Conservation (phyloP, 2,329 filamentous ascomycete species). For the Thermoascus crustaceus region DNA sequence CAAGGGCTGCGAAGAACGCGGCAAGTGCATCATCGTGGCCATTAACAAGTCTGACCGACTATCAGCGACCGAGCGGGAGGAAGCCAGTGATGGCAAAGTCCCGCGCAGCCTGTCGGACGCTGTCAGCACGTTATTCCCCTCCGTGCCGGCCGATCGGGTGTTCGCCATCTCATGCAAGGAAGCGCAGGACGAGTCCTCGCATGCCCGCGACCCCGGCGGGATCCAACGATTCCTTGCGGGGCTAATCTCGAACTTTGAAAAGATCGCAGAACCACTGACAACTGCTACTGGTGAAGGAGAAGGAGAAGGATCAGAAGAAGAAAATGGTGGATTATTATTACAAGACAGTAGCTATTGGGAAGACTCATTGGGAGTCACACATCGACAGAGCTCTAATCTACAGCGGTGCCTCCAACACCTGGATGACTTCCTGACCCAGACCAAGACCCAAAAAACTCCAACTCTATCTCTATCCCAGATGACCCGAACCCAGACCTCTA, state of each 20-base stretch:
- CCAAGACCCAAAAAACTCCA: constrained; percentile 25
- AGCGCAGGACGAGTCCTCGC: constrained; percentile 29
- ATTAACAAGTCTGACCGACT: constrained; percentile 55
- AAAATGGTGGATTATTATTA: constrained; percentile 46
- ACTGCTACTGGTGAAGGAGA: too few relatives aligned
- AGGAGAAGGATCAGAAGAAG: constrained; percentile 25
- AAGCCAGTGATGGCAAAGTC: constrained; percentile 8
- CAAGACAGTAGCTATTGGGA: constrained; percentile 68
- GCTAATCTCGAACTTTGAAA: constrained; percentile 59
- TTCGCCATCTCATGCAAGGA: constrained; percentile 66
- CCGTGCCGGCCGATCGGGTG: constrained; percentile 39
- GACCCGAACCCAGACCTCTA: constrained; percentile 8
- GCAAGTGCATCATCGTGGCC: constrained; percentile 49
- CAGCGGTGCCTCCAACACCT: constrained; percentile 64
- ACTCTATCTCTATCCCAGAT: too few relatives aligned
- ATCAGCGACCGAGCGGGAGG: constrained; percentile 7
- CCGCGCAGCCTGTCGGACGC: constrained; percentile 25
- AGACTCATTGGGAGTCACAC: constrained; percentile 82
- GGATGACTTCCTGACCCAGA: constrained; percentile 61
- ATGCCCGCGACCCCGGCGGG: constrained; percentile 48
- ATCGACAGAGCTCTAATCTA: constrained; percentile 77
- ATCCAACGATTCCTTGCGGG: constrained; percentile 61
- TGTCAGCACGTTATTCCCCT: constrained; percentile 35
- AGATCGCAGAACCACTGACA: constrained; percentile 33
- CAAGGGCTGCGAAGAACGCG: constrained; percentile 40